These are phyloP conservation scores for Lecanicillium sp. DNA, from an alignment of 2,329 filamentous ascomycete genomes.

Conservation along the genomic window DNA sequence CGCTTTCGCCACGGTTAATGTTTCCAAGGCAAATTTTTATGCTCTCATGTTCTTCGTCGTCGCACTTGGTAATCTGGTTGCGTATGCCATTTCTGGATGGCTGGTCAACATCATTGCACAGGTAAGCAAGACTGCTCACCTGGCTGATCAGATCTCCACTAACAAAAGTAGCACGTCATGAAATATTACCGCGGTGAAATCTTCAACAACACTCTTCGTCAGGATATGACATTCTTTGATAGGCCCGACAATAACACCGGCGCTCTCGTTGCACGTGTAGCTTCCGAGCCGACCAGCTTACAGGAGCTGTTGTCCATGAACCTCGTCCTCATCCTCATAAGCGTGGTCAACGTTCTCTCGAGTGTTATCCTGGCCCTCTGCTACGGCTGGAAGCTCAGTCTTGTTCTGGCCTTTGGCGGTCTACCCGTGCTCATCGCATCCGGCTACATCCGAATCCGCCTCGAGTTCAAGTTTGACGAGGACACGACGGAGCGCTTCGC, in stretches of 20 bases:
- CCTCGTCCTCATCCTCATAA: slow-evolving; percentile 40
- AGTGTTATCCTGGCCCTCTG: slow-evolving; percentile 40
- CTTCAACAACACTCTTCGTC: slow-evolving; percentile 47
- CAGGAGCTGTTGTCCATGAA: slow-evolving; percentile 47
- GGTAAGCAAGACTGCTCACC: slow-evolving; percentile 17
- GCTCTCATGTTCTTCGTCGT: slow-evolving; percentile 52
- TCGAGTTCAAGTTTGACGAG: slow-evolving; percentile 41
- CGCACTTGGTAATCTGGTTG: slow-evolving; percentile 39
- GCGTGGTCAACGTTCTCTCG: slow-evolving; percentile 39
- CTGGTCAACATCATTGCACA: slow-evolving; percentile 32
- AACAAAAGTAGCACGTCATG: slow-evolving; percentile 24
- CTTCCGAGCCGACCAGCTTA: slow-evolving; percentile 38
- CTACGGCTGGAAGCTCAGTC: slow-evolving; percentile 44
- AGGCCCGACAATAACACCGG: slow-evolving; percentile 31
- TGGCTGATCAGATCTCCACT: background rate
- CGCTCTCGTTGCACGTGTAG: slow-evolving; percentile 31
- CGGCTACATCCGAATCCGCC: slow-evolving; percentile 42
- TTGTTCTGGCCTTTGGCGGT: slow-evolving; percentile 40
- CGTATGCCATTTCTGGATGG: slow-evolving; percentile 36
- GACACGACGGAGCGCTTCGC: slow-evolving; percentile 39
- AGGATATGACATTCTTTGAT: slow-evolving; percentile 47
- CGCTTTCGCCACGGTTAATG: slow-evolving; percentile 29
- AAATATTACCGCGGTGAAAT: slow-evolving; percentile 31
- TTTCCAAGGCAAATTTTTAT: slow-evolving; percentile 43
- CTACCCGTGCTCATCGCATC: slow-evolving; percentile 39